Percentiles rank a stretch among this genome's conserved stretches.
These are phyloP conservation scores for Linanthus parryae DNA, from an alignment of 148 eudicot genomes.

Conservation along the genomic window DNA sequence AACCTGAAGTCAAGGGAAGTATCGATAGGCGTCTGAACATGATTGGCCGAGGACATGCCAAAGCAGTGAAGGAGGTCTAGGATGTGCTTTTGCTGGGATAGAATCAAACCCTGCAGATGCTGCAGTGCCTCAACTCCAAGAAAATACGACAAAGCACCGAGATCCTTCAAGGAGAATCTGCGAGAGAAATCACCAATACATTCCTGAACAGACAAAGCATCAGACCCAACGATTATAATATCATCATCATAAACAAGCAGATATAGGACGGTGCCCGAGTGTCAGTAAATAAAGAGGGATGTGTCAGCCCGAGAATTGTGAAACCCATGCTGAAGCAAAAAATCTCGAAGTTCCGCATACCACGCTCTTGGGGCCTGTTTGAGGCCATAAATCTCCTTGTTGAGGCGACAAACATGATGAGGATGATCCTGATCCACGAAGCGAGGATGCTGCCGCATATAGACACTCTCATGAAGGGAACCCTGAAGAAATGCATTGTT, in stretches of 20 bases:
- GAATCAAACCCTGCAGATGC: neutral
- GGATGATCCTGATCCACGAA: neutral
- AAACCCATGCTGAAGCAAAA: neutral
- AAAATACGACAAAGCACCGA: neutral
- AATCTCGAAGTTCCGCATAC: neutral
- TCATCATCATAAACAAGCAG: conserved; percentile 1
- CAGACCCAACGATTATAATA: neutral
- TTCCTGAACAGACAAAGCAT: neutral
- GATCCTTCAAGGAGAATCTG: neutral
- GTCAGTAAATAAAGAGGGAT: neutral
- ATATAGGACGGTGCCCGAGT: neutral
- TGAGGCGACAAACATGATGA: neutral
- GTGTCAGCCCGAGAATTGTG: neutral
- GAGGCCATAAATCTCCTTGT: neutral
- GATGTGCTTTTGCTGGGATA: conserved; percentile 1
- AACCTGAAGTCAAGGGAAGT: neutral
- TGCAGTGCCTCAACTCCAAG: neutral
- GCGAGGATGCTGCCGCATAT: neutral
- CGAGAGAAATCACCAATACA: neutral
- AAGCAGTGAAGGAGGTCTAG: neutral
- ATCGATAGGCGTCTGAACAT: neutral
- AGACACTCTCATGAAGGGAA: neutral
- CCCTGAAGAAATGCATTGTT: conserved; percentile 2
- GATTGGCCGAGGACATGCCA: neutral
- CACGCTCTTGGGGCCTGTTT: conserved; percentile 10